These are phyloP conservation scores for Citrus reticulata DNA, from an alignment of 345 rosid genomes.

Conservation along the genomic window DNA sequence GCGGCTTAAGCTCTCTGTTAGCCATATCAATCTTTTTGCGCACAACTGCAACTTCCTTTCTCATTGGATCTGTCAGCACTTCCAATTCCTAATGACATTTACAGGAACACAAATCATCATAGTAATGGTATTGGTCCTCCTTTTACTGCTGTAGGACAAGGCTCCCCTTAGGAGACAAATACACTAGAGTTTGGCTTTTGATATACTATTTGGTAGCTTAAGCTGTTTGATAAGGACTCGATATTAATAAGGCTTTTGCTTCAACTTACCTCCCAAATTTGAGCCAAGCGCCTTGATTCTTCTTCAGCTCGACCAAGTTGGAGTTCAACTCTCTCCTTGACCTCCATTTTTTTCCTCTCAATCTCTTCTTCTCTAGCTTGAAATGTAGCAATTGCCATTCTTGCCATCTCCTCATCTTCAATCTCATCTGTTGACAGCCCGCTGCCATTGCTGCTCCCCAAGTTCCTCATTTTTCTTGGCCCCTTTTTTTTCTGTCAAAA, in stretches of 20 bases:
- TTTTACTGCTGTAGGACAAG: too few relatives aligned
- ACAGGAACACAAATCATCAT: too few relatives aligned
- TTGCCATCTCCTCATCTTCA: conserved; percentile 51
- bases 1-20: conserved; percentile 58
- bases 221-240: too few relatives aligned
- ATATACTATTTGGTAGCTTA: too few relatives aligned
- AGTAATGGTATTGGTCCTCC: too few relatives aligned
- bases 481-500: not conserved
- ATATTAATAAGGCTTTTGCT: too few relatives aligned
- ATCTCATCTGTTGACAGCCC: conserved; percentile 49
- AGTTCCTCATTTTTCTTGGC: conserved; percentile 14
- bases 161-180: too few relatives aligned
- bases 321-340: conserved; percentile 63
- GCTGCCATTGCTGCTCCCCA: conserved; percentile 27
- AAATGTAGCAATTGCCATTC: conserved; percentile 47
- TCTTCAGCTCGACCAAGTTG: conserved; percentile 72
- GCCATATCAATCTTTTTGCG: conserved; percentile 68
- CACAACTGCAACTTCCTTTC: conserved; percentile 68
- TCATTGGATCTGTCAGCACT: conserved; percentile 64
- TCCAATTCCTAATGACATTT: conserved; percentile 54
- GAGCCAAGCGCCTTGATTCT: conserved; percentile 62
- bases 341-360: conserved; percentile 65
- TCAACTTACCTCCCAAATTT: conserved; percentile 63
- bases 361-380: conserved; percentile 86
- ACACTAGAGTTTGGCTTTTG: not conserved